Evolutionary conservation across 352 stramenopile species (phyloP).

Genomic region (Phytopythium cucurbitacearum): DNA sequence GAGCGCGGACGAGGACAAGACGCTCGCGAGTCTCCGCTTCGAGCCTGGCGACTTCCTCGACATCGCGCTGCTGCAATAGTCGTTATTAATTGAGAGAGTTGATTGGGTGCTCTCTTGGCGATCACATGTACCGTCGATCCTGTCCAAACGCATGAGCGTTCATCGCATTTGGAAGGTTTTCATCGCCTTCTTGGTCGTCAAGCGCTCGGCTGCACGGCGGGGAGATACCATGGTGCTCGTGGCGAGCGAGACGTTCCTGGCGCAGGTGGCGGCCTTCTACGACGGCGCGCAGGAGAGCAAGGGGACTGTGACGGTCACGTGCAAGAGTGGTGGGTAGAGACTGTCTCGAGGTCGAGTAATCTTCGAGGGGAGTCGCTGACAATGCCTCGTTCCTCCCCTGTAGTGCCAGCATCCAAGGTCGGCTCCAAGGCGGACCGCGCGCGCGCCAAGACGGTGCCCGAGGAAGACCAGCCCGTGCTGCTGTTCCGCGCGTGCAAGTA

Average conservation of each 20-base stretch:
- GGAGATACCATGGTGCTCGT: constrained; percentile 43
- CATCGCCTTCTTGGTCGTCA: constrained; percentile 12
- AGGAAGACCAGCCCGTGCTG: constrained; percentile 50
- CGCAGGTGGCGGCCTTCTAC: constrained; percentile 58
- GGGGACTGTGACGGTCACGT: constrained; percentile 52
- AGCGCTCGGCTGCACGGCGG: neutral
- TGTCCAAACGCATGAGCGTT: neutral
- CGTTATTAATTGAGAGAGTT: neutral
- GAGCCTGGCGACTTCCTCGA: constrained; percentile 63
- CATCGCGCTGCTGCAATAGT: constrained; percentile 34
- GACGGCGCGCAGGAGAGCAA: constrained; percentile 28
- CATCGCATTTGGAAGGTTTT: neutral
- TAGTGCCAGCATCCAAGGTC: constrained; percentile 32
- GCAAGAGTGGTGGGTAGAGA: constrained; percentile 53
- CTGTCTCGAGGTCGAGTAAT: neutral
- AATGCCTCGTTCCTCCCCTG: neutral
- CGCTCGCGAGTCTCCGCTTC: constrained; percentile 54
- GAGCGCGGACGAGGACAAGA: constrained; percentile 58
- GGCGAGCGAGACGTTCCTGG: constrained; percentile 56
- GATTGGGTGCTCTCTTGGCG: constrained; percentile 1
- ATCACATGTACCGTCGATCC: neutral
- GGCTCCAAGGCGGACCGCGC: constrained; percentile 28
- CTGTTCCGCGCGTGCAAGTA: constrained; percentile 76
- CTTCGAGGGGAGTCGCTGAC: neutral
- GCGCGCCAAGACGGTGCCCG: constrained; percentile 31